Evolutionary conservation across 192 early-diverging fungal genomes (phyloP).

Genomic region (Backusella parvicylindrica): DNA sequence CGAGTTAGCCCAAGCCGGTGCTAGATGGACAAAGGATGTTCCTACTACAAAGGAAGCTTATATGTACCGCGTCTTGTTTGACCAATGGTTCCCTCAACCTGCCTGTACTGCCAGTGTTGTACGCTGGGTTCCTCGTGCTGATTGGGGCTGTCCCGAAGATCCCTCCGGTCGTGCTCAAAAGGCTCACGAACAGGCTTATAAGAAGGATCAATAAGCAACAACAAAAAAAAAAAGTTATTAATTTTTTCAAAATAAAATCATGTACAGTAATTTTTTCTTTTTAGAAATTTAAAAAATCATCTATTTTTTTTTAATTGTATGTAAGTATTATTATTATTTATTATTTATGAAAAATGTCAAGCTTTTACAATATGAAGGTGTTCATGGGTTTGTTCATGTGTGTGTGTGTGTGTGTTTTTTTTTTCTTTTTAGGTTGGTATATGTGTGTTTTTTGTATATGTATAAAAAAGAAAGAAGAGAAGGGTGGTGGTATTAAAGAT

Average conservation of each 20-base stretch:
- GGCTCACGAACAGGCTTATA: constrained; percentile 75
- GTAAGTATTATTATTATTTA: neutral
- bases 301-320: neutral
- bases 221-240: neutral
- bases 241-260: neutral
- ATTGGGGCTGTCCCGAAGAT: constrained; percentile 98
- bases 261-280: neutral
- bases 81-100: constrained; percentile 89
- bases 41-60: constrained; percentile 97
- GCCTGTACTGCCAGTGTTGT: constrained; percentile 89
- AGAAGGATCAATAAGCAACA: neutral
- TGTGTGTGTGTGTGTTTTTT: neutral
- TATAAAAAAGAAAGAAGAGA: neutral
- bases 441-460: neutral
- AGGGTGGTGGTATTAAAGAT: neutral
- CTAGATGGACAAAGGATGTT: constrained; percentile 82
- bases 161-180: constrained; percentile 97
- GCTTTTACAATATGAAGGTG: constrained; percentile 1
- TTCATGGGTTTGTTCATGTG: neutral
- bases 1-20: constrained; percentile 60
- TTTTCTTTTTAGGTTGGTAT: constrained; percentile 4
- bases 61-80: constrained; percentile 92
- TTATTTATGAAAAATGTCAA: neutral
- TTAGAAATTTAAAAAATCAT: neutral
- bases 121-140: constrained; percentile 92